Conservation (phyloP, 495 filamentous ascomycete species). For the Penicillium alfredii region DNA sequence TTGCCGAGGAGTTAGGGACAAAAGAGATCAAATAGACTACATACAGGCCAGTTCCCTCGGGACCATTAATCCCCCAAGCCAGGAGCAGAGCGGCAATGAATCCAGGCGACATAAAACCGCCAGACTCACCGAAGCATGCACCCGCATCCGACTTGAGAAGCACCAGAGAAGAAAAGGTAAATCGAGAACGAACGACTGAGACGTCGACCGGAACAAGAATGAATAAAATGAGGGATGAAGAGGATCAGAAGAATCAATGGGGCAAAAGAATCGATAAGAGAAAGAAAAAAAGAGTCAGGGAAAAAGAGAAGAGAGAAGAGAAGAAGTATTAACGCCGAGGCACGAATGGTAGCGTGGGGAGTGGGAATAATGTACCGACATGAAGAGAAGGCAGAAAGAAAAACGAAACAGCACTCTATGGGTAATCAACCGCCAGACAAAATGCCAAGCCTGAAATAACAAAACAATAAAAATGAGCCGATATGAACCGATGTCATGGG, state of each 20-base stretch:
- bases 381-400: constrained; percentile 14
- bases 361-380: constrained; percentile 29
- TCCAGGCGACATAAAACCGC: too few species aligned
- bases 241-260: too few species aligned
- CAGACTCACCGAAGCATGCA: too few species aligned
- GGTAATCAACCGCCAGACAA: constrained; percentile 26
- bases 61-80: too few species aligned
- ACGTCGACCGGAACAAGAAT: too few species aligned
- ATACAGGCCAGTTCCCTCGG: not conserved
- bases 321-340: constrained; percentile 21
- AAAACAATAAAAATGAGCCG: constrained; percentile 18
- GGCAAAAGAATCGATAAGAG: constrained; percentile 15
- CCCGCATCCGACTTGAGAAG: too few species aligned
- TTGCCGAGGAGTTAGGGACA: constrained; percentile 1
- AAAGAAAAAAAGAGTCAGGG: constrained; percentile 17
- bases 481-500: constrained; percentile 29
- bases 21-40: constrained; percentile 16
- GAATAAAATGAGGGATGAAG: constrained; percentile 1
- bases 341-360: constrained; percentile 20
- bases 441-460: constrained; percentile 26
- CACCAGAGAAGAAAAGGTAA: not conserved
- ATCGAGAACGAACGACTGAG: too few species aligned
- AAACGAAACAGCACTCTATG: constrained; percentile 27
- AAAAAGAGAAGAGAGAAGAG: constrained; percentile 9
- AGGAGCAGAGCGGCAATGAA: too few species aligned